These are phyloP conservation scores for Rhodotorula sphaerocarpa DNA, from an alignment of 768 basidiomycete genomes.

Conservation along the genomic window DNA sequence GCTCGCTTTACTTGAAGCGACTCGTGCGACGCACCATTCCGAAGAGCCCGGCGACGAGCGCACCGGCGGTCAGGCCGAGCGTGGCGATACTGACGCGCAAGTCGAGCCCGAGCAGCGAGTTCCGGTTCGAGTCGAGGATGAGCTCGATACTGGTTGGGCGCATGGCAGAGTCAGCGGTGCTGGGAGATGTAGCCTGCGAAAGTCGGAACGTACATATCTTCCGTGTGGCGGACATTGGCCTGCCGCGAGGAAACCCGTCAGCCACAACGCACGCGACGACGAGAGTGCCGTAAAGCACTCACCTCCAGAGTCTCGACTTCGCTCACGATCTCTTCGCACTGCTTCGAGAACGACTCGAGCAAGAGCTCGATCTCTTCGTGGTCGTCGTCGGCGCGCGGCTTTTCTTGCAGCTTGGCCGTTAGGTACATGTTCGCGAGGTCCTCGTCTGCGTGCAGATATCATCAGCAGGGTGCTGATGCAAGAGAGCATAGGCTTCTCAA, in stretches of 20 bases:
- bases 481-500: neutral
- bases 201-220: conserved; percentile 59
- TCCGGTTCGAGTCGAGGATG: conserved; percentile 91
- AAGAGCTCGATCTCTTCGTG: conserved; percentile 90
- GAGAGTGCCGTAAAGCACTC: neutral
- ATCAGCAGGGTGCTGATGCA: neutral
- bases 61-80: conserved; percentile 82
- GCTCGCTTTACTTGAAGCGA: no score
- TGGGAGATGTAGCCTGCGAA: no score
- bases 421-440: conserved; percentile 94
- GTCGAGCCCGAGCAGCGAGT: conserved; percentile 80
- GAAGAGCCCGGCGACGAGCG: conserved; percentile 80
- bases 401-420: conserved; percentile 65
- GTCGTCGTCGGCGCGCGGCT: conserved; percentile 59
- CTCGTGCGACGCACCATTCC: conserved; percentile 61
- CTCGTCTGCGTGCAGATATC: conserved; percentile 62
- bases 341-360: conserved; percentile 89
- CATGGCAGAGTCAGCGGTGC: no score
- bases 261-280: no score
- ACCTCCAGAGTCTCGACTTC: conserved; percentile 35
- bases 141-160: conserved; percentile 57
- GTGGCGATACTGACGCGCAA: conserved; percentile 91
- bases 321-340: conserved; percentile 37
- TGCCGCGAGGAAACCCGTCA: no score
- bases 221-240: conserved; percentile 91